These are phyloP conservation scores for Huntiella moniliformis DNA, from an alignment of 2,329 filamentous ascomycete genomes.

Conservation along the genomic window DNA sequence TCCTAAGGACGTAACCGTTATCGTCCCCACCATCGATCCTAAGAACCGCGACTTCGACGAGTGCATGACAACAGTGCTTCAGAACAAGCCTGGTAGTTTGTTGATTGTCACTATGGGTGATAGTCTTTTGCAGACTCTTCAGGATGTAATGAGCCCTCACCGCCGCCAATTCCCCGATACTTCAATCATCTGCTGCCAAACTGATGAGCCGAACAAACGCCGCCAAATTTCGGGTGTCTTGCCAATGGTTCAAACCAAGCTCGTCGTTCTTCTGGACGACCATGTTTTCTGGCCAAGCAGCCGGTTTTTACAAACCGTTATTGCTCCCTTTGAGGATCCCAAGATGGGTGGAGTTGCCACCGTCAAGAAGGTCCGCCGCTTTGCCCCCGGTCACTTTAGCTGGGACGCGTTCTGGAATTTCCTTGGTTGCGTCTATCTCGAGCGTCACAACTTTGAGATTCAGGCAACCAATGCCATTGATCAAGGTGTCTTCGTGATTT, in stretches of 20 bases:
- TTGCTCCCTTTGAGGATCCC: constrained; percentile 26
- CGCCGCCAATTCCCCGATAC: constrained; percentile 9
- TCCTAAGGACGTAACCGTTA: constrained; percentile 26
- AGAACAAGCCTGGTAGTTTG: constrained; percentile 21
- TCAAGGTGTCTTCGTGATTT: constrained; percentile 39
- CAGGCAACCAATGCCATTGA: constrained; percentile 36
- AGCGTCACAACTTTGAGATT: constrained; percentile 44
- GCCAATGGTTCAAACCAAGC: constrained; percentile 18
- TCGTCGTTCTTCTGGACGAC: constrained; percentile 32
- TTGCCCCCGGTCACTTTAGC: constrained; percentile 15
- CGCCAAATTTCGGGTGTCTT: constrained; percentile 26
- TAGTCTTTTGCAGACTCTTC: constrained; percentile 14
- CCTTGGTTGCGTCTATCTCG: constrained; percentile 38
- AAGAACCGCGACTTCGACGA: constrained; percentile 21
- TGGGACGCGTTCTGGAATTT: constrained; percentile 29
- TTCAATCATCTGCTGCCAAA: constrained; percentile 18
- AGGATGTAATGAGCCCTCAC: constrained; percentile 10
- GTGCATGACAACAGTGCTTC: constrained; percentile 23
- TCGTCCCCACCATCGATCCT: constrained; percentile 33
- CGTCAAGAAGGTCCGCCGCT: constrained; percentile 32
- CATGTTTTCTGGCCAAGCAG: constrained; percentile 30
- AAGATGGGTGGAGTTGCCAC: constrained; percentile 36
- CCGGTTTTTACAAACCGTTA: constrained; percentile 22
- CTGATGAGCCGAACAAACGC: constrained; percentile 27
- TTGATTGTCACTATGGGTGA: constrained; percentile 28